Evolutionary conservation across 2,329 filamentous ascomycete species (phyloP).

Genomic region (Hypoxylon sp.): DNA sequence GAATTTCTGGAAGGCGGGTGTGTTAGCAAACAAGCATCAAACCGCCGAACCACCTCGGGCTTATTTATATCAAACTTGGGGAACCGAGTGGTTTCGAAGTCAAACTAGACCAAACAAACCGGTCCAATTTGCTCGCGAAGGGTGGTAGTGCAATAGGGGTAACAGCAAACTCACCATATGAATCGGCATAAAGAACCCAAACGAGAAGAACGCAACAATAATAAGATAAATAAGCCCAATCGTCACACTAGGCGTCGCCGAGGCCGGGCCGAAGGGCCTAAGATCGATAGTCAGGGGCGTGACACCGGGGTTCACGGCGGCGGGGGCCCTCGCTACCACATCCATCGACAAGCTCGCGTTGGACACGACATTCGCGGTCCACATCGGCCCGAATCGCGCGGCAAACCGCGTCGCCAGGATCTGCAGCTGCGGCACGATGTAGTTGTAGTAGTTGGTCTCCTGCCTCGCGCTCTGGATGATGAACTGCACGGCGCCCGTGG

Average conservation of each 20-base stretch:
- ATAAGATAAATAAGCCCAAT: slow-evolving; percentile 77
- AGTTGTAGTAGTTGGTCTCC: slow-evolving; percentile 65
- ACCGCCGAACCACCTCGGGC: not conserved
- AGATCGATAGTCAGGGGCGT: slow-evolving; percentile 61
- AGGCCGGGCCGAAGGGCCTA: slow-evolving; percentile 69
- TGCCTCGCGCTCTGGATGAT: slow-evolving; percentile 69
- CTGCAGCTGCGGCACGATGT: slow-evolving; percentile 66
- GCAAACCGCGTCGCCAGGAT: slow-evolving; percentile 62
- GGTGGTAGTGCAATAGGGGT: not conserved
- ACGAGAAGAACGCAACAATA: slow-evolving; percentile 76
- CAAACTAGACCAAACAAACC: not conserved
- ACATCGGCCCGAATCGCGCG: slow-evolving; percentile 62
- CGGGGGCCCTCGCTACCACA: slow-evolving; percentile 46
- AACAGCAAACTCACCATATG: slow-evolving; percentile 59
- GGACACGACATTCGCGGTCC: slow-evolving; percentile 57
- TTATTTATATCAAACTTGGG: not conserved
- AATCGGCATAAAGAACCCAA: slow-evolving; percentile 73
- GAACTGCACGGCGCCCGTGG: slow-evolving; percentile 68
- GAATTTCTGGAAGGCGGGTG: slow-evolving; percentile 58
- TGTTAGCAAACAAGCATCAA: not conserved
- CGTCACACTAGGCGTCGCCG: slow-evolving; percentile 68
- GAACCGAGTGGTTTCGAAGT: not conserved
- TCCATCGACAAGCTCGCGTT: slow-evolving; percentile 55
- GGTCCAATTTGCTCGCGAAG: not conserved
- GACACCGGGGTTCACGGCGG: slow-evolving; percentile 53